These are phyloP conservation scores for Ophiostoma australiae DNA, from an alignment of 2,329 filamentous ascomycete genomes.

Conservation along the genomic window DNA sequence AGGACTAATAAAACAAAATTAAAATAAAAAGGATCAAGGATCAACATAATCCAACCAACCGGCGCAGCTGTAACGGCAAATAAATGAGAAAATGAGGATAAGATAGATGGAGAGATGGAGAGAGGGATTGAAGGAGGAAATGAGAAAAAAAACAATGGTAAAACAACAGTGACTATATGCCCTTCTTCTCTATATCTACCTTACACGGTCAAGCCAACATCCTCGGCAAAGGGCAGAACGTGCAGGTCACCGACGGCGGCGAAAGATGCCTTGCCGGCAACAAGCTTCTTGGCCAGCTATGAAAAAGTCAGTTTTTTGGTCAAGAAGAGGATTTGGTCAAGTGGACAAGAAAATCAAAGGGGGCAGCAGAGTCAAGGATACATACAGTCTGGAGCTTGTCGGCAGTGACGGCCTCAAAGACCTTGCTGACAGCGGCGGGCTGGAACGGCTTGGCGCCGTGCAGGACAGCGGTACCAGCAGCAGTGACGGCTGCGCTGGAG, in stretches of 20 bases:
- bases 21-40: slow-evolving; percentile 8
- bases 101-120: background rate
- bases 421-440: slow-evolving; percentile 67
- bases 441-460: slow-evolving; percentile 78
- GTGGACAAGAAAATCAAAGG: background rate
- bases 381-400: slow-evolving; percentile 82
- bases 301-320: background rate
- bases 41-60: slow-evolving; percentile 21
- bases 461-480: slow-evolving; percentile 79
- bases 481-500: slow-evolving; percentile 69
- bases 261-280: slow-evolving; percentile 84
- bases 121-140: background rate
- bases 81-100: background rate
- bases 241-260: slow-evolving; percentile 88
- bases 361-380: slow-evolving; percentile 10
- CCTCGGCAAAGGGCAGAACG: slow-evolving; percentile 85
- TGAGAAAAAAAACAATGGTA: background rate
- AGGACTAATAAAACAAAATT: slow-evolving; percentile 21
- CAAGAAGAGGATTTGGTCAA: background rate
- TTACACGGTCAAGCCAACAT: slow-evolving; percentile 93
- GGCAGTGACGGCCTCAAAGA: slow-evolving; percentile 72
- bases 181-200: slow-evolving; percentile 12
- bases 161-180: slow-evolving; percentile 14
- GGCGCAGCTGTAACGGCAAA: slow-evolving; percentile 20
- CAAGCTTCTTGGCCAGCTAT: slow-evolving; percentile 79